Evolutionary conservation across 441 rosid genomes (phyloP), one percentile per base, ranked within the genome.

Genomic region (Flueggea neowawraea): DNA sequence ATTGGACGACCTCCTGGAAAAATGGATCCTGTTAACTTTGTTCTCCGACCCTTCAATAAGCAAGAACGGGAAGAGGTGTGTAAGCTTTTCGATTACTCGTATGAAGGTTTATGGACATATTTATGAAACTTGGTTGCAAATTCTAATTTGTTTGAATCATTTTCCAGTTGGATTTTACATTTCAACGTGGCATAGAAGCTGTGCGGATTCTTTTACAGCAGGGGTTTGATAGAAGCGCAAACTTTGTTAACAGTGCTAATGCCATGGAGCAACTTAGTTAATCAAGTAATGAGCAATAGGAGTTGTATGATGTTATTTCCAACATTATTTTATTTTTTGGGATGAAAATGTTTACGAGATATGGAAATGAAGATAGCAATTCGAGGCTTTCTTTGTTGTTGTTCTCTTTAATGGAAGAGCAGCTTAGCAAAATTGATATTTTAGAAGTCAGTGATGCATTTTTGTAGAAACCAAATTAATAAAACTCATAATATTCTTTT

Each of bases 1-100:
- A 91, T 89, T 16, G 99, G 99, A 53, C 81, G 97, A 31, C 99
- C 99, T 56, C 97, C 92, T 56, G 98, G 99, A 54, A 91, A 79
- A 80, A 95, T 89, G 95, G 88, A 88, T 70, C 54, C 90, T 6
- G 80, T 67, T 31, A 86, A 60, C 70, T 88, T 75, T 69, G 99
- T 95, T 61, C 80, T 95, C 47, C 83, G 85, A 10, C 84, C 89
- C 14, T 91, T 95, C 73, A 82, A 55, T 50, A 84, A 73, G 78
- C 85, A 84, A 79, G 96, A 95, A 73, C 81, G 65, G 6, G 80
- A 79, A 73, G 97, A 91, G 91, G 97, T 88, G 80, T 14, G 64
- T 61, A 54, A 58, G 32, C 4, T 10, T 28, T 12, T 16, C 49
- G n/a, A 39, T 57, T 28, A 31, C 33, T 32, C 11, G 16, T 57